Percentiles rank a stretch among this genome's conserved stretches.
Conservation (phyloP, 169 alveolate genomes). For the Cyclospora cayetanensis region DNA sequence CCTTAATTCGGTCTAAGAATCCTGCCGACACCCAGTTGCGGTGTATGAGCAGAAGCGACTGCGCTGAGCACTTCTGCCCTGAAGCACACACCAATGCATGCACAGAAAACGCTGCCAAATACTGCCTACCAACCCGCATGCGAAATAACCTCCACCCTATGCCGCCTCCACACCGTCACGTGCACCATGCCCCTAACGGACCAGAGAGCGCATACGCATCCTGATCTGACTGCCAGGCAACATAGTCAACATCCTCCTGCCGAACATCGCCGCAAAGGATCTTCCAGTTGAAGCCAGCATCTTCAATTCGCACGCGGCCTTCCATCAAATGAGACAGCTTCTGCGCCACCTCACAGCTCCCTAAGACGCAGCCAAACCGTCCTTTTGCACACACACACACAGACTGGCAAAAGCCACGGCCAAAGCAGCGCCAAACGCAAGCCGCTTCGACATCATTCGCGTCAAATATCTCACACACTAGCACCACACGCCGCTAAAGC, state of each 20-base stretch:
- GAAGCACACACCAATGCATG: neutral
- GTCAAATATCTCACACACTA: neutral
- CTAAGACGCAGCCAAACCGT: constrained; percentile 6
- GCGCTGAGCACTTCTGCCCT: constrained; percentile 91
- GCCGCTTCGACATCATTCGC: neutral
- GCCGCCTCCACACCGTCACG: neutral
- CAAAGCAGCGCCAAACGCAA: neutral
- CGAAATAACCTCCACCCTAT: neutral
- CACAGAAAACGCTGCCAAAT: neutral
- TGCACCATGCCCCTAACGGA: neutral
- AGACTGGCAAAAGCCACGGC: neutral
- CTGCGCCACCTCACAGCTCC: constrained; percentile 79
- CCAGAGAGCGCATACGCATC: constrained; percentile 90
- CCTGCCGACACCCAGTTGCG: constrained; percentile 85
- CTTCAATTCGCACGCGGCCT: constrained; percentile 89
- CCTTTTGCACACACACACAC: neutral
- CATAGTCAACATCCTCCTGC: constrained; percentile 76
- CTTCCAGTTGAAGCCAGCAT: constrained; percentile 93
- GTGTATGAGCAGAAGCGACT: constrained; percentile 86
- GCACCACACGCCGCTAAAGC: neutral
- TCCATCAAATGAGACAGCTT: constrained; percentile 71
- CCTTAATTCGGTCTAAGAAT: constrained; percentile 77
- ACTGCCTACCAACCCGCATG: neutral
- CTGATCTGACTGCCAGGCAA: constrained; percentile 90
- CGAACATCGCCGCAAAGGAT: constrained; percentile 89